Evolutionary conservation across 257 asterid genomes (phyloP).

Genomic region (Solanum ossicruentum): DNA sequence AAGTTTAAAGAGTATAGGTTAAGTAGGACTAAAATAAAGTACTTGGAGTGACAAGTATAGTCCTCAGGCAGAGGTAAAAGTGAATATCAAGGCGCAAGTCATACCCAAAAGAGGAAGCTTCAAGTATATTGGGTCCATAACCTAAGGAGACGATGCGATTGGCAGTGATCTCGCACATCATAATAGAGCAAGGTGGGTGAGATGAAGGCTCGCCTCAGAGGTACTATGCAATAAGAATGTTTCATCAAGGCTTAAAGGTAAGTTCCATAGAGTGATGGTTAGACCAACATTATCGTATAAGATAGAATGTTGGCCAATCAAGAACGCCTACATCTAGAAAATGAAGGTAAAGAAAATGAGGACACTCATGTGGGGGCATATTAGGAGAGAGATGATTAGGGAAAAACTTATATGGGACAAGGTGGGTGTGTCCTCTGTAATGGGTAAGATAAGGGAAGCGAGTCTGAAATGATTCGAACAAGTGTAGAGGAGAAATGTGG

Average conservation of each 20-base stretch:
- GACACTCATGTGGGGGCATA: background rate
- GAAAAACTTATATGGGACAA: background rate
- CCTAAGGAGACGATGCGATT: background rate
- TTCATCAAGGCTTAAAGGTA: background rate
- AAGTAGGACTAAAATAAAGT: background rate
- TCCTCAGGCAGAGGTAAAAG: background rate
- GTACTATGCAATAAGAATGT: background rate
- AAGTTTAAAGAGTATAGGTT: background rate
- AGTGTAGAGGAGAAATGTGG: background rate
- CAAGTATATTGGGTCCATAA: background rate
- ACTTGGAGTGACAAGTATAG: background rate
- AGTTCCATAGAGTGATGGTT: background rate
- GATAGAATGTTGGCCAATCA: background rate
- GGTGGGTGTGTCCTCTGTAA: background rate
- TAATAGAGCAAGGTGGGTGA: background rate
- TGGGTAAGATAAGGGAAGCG: background rate
- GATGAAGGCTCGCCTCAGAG: background rate
- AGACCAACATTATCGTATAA: background rate
- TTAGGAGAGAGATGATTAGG: background rate
- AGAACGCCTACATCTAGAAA: background rate
- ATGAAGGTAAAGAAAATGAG: background rate
- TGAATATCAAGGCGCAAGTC: background rate
- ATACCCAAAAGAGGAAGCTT: background rate
- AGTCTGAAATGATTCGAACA: background rate
- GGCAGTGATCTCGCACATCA: background rate